These are phyloP conservation scores for Sugiyamaella xylanicola DNA, from an alignment of 1,139 yeast species.

Conservation along the genomic window DNA sequence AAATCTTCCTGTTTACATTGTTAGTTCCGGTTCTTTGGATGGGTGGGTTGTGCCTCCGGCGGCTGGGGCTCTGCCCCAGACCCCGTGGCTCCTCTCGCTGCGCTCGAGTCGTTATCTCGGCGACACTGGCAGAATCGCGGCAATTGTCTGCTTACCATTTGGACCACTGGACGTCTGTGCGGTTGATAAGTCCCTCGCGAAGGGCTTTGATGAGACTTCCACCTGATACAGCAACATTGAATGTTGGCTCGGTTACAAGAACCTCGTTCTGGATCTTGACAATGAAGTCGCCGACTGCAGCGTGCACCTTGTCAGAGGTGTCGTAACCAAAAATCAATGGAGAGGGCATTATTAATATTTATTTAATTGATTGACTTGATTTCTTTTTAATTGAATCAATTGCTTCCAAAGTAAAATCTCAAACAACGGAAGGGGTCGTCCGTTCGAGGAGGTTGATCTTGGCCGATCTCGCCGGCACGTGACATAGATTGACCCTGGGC, in stretches of 20 bases:
- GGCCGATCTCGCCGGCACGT: no score
- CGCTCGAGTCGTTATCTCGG: no score
- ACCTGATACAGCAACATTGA: constrained; percentile 83
- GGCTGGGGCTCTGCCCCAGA: background rate
- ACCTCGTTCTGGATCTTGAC: constrained; percentile 77
- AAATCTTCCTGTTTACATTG: constrained; percentile 45
- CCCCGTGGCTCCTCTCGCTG: background rate
- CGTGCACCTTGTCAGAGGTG: constrained; percentile 34
- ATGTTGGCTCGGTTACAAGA: constrained; percentile 44
- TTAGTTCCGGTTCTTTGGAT: background rate
- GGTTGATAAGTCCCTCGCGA: constrained; percentile 66
- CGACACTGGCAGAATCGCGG: no score
- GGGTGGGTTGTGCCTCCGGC: background rate
- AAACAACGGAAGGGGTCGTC: background rate
- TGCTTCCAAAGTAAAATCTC: background rate
- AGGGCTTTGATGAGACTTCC: constrained; percentile 84
- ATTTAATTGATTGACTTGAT: background rate
- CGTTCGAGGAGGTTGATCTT: no score
- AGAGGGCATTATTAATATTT: constrained; percentile 29
- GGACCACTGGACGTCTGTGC: constrained; percentile 59
- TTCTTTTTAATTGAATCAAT: background rate
- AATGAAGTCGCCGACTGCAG: constrained; percentile 88
- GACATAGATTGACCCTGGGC: no score
- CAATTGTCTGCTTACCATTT: constrained; percentile 57
- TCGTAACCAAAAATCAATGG: constrained; percentile 34